Evolutionary conservation across 1,284 basidiomycete species (phyloP).

Genomic region (Ganoderma leucocontextum): DNA sequence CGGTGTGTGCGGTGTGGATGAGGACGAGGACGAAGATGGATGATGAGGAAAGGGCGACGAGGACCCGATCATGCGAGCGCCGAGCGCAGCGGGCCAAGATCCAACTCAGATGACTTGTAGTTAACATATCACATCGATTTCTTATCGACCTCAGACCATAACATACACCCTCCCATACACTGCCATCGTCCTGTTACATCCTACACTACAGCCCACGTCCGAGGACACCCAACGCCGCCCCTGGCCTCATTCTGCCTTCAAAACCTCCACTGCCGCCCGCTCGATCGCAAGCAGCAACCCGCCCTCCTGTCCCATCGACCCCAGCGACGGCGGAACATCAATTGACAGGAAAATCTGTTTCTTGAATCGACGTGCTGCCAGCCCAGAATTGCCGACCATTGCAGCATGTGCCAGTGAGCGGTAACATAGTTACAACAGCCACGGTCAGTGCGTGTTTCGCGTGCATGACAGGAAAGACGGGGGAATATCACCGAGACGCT

Average conservation of each 20-base stretch:
- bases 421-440: conserved; percentile 16
- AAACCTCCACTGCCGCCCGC: conserved; percentile 57
- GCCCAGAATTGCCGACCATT: conserved; percentile 21
- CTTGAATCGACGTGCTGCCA: conserved; percentile 64
- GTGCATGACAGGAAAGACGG: conserved; percentile 16
- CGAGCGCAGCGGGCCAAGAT: conserved; percentile 34
- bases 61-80: conserved; percentile 41
- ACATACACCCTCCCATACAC: neutral
- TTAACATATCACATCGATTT: conserved; percentile 24
- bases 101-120: conserved; percentile 31
- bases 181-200: neutral
- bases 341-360: conserved; percentile 78
- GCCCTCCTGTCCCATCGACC: conserved; percentile 54
- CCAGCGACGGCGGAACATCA: conserved; percentile 60
- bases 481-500: conserved; percentile 72
- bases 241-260: conserved; percentile 45
- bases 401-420: conserved; percentile 16
- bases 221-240: conserved; percentile 4
- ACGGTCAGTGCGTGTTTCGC: conserved; percentile 31
- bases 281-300: conserved; percentile 62
- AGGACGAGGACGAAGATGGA: conserved; percentile 36
- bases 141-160: conserved; percentile 22
- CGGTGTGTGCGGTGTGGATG: conserved; percentile 31
- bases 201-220: neutral
- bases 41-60: conserved; percentile 36